Conservation (phyloP, 1,284 basidiomycete species). For the Pseudozyma hubeiensis region DNA sequence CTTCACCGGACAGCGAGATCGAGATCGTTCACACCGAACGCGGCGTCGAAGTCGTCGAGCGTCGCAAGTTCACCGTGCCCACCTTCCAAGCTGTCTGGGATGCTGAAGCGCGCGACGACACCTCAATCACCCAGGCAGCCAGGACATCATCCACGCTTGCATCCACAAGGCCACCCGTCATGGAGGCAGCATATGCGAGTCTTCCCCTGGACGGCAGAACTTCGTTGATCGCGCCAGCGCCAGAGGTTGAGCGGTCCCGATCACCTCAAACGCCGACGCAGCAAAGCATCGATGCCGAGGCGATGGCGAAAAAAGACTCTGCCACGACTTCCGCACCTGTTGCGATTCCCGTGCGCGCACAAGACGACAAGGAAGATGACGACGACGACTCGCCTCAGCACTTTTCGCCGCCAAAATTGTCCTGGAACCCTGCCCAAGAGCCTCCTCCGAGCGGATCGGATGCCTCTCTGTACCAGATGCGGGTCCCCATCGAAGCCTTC, state of each 20-base stretch:
- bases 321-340: slow-evolving; percentile 10
- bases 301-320: slow-evolving; percentile 6
- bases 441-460: slow-evolving; percentile 70
- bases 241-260: slow-evolving; percentile 48
- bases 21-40: slow-evolving; percentile 54
- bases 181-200: slow-evolving; percentile 79
- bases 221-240: slow-evolving; percentile 80
- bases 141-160: not conserved
- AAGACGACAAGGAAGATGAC: slow-evolving; percentile 7
- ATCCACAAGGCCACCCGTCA: slow-evolving; percentile 31
- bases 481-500: slow-evolving; percentile 69
- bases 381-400: slow-evolving; percentile 32
- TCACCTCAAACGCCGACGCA: slow-evolving; percentile 50
- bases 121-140: not conserved
- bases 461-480: slow-evolving; percentile 70
- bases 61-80: slow-evolving; percentile 75
- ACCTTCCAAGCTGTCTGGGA: slow-evolving; percentile 83
- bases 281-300: slow-evolving; percentile 30
- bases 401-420: slow-evolving; percentile 62
- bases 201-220: slow-evolving; percentile 86
- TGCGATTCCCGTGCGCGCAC: slow-evolving; percentile 10
- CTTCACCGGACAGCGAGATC: slow-evolving; percentile 49
- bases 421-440: slow-evolving; percentile 71
- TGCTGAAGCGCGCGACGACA: slow-evolving; percentile 55
- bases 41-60: slow-evolving; percentile 68